Conservation (phyloP, 2,329 filamentous ascomycete species). For the Hymenoscyphus albidus region DNA sequence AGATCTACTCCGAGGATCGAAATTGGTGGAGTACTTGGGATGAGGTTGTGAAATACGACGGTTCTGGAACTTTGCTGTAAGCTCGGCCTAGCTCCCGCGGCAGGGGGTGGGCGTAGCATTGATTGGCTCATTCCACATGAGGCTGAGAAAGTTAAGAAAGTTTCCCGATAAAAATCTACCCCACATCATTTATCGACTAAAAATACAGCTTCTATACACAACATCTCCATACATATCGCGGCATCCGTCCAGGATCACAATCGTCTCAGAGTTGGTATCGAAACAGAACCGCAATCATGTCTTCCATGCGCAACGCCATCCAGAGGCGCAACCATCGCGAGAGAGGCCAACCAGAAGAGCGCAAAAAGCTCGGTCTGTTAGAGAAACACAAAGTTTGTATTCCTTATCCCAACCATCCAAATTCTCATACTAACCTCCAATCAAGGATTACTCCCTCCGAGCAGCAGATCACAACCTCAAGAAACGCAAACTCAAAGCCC, state of each 20-base stretch:
- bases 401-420: constrained; percentile 4
- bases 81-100: constrained; percentile 6
- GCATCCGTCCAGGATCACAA: not conserved
- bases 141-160: constrained; percentile 2
- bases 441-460: constrained; percentile 60
- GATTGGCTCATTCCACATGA: not conserved
- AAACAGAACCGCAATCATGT: constrained; percentile 40
- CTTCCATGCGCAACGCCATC: constrained; percentile 61
- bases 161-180: constrained; percentile 6
- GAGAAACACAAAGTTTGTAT: constrained; percentile 82
- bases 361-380: constrained; percentile 81
- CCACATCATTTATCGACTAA: not conserved
- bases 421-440: constrained; percentile 7
- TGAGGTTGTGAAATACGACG: constrained; percentile 6
- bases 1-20: not conserved
- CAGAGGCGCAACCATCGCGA: constrained; percentile 84
- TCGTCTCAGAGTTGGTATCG: not conserved
- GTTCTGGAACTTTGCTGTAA: constrained; percentile 3
- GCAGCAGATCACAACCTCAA: constrained; percentile 65
- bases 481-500: constrained; percentile 54
- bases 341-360: constrained; percentile 80
- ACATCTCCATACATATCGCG: not conserved
- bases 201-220: not conserved
- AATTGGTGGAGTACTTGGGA: not conserved
- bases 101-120: not conserved